These are phyloP conservation scores for Skeletonema potamos DNA, from an alignment of 108 stramenopile genomes.

Conservation along the genomic window DNA sequence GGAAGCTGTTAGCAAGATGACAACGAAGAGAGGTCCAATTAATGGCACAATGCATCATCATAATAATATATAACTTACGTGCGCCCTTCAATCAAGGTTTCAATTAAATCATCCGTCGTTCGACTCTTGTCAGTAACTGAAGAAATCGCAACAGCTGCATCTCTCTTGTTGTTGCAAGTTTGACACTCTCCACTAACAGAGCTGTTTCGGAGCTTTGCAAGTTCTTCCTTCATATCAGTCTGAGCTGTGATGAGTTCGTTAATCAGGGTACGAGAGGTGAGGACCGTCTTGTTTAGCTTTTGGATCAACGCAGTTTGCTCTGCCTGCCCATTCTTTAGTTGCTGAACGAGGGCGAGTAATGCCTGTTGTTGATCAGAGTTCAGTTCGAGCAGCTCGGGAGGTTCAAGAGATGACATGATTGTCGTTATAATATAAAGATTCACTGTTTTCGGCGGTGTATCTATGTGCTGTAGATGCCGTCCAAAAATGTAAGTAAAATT, in stretches of 20 bases:
- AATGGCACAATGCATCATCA: background rate
- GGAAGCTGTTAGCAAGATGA: background rate
- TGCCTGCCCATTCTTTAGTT: conserved; percentile 20
- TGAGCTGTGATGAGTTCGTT: conserved; percentile 27
- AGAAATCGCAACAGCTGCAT: background rate
- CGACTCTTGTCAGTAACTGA: background rate
- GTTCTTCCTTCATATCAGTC: conserved; percentile 26
- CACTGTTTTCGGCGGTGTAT: background rate
- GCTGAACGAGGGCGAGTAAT: conserved; percentile 1
- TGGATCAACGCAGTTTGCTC: conserved; percentile 22
- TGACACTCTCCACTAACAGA: background rate
- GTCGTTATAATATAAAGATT: background rate
- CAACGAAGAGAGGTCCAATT: background rate
- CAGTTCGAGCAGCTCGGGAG: background rate
- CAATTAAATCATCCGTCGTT: background rate
- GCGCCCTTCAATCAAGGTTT: background rate
- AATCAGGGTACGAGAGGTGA: conserved; percentile 22
- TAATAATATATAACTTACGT: background rate
- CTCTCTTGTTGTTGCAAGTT: background rate
- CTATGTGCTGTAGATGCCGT: background rate
- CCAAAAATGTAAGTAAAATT: background rate
- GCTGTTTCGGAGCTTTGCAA: conserved; percentile 1
- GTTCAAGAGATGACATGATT: background rate
- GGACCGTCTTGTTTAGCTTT: conserved; percentile 23
- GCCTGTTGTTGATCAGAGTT: conserved; percentile 4